phyloP scores from a whole-genome alignment of 176 grass and related monocot genomes.

The Carex myosuroides region DNA sequence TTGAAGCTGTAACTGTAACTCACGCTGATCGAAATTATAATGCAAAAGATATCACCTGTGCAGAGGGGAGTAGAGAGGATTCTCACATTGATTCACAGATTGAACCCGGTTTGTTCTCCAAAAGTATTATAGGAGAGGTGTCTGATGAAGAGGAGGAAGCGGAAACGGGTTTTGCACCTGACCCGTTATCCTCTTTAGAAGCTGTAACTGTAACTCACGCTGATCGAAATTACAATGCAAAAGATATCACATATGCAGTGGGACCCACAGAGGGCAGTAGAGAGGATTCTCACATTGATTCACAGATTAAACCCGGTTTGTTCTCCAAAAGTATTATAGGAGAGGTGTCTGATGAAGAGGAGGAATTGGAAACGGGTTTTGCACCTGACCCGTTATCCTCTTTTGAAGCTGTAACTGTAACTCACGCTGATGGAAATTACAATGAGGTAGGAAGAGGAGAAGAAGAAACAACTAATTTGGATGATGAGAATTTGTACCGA shows the following conservation, averaged over 20 bases:
- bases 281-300: not conserved
- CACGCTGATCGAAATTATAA: no score
- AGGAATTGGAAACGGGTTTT: not conserved
- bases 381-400: not conserved
- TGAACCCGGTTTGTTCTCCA: not conserved
- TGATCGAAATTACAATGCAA: not conserved
- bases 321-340: constrained; percentile 24
- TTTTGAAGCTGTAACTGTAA: not conserved
- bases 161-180: not conserved
- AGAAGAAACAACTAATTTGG: no score
- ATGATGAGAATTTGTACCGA: no score
- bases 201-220: not conserved
- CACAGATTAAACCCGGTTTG: not conserved
- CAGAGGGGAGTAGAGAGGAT: not conserved
- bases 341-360: constrained; percentile 23
- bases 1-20: not conserved
- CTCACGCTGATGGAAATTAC: no score
- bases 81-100: not conserved
- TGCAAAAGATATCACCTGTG: not conserved
- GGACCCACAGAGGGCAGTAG: not conserved
- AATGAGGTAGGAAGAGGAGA: no score
- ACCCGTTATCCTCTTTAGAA: not conserved
- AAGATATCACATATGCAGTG: not conserved
- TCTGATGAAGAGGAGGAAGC: constrained; percentile 24
- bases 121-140: constrained; percentile 22